Evolutionary conservation across 352 stramenopile species (phyloP).

Genomic region (Globisporangium middletonii): DNA sequence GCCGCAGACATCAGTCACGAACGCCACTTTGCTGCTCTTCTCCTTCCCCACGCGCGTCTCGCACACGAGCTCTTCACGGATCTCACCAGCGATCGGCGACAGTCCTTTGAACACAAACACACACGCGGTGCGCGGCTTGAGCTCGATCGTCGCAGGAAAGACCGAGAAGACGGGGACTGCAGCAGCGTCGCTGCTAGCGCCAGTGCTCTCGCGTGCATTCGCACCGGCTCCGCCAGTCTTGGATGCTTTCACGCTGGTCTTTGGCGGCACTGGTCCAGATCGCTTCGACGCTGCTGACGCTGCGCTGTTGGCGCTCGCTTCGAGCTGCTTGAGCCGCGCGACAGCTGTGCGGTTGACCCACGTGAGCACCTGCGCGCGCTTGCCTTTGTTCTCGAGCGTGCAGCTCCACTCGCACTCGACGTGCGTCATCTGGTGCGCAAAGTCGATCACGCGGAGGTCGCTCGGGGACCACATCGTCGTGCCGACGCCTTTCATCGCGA

Average conservation of each 20-base stretch:
- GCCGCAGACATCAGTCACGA: conserved; percentile 81
- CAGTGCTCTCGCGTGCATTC: not conserved
- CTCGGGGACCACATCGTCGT: conserved; percentile 92
- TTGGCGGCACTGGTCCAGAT: not conserved
- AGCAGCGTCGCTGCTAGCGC: not conserved
- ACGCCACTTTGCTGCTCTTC: conserved; percentile 84
- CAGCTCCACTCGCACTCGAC: conserved; percentile 88
- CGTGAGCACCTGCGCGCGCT: conserved; percentile 86
- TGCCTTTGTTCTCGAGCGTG: conserved; percentile 94
- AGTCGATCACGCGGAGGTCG: conserved; percentile 89
- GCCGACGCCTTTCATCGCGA: conserved; percentile 88
- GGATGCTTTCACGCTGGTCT: not conserved
- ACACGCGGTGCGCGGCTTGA: conserved; percentile 91
- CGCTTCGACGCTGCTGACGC: conserved; percentile 1
- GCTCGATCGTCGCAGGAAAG: conserved; percentile 87
- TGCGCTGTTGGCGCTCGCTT: conserved; percentile 1
- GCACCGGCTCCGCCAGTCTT: not conserved
- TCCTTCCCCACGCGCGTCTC: conserved; percentile 92
- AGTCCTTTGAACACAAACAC: conserved; percentile 91
- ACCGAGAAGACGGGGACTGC: conserved; percentile 79
- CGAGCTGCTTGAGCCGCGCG: conserved; percentile 26
- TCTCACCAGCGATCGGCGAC: conserved; percentile 44
- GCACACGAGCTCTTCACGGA: conserved; percentile 86
- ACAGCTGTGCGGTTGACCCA: conserved; percentile 87
- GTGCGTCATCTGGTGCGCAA: conserved; percentile 89